These are phyloP conservation scores for Mycosphaerelloides madeirae DNA, from an alignment of 2,329 filamentous ascomycete species.

Conservation along the genomic window DNA sequence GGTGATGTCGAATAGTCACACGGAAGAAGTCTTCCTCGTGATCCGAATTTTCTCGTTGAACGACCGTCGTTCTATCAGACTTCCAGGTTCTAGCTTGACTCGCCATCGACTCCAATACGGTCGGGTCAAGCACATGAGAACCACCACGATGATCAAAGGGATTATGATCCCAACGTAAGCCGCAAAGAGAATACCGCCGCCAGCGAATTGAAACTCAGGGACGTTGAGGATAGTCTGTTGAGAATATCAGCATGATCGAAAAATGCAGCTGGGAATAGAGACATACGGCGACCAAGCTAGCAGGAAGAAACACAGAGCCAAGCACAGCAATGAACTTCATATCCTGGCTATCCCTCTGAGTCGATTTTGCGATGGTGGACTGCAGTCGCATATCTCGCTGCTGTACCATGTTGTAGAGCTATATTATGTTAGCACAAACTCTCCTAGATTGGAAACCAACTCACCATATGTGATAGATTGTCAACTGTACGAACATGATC, in stretches of 20 bases:
- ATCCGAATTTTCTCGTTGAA: no score
- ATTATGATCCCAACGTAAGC: conserved; percentile 19
- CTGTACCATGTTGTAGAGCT: conserved; percentile 18
- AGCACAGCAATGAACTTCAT: conserved; percentile 22
- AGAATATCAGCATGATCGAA: neutral
- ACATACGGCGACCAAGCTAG: conserved; percentile 16
- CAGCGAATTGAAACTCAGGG: conserved; percentile 8
- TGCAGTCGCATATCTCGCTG: conserved; percentile 18
- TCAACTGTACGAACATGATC: conserved; percentile 15
- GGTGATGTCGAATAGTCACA: no score
- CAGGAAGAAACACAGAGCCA: conserved; percentile 21
- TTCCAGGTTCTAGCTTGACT: no score
- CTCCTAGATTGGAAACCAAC: neutral
- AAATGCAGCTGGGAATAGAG: no score
- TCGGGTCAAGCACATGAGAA: conserved; percentile 11
- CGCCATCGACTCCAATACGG: no score
- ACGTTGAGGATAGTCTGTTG: conserved; percentile 17
- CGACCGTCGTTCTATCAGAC: no score
- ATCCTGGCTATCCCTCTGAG: conserved; percentile 20
- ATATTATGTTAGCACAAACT: rapidly evolving
- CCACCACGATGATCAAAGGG: conserved; percentile 13
- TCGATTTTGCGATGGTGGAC: conserved; percentile 14
- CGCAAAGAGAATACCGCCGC: conserved; percentile 9
- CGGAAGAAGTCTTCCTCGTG: no score
- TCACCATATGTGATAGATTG: conserved; percentile 11